Evolutionary conservation across 371 early-diverging fungal species (phyloP).

Genomic region (Mucor plumbeus): DNA sequence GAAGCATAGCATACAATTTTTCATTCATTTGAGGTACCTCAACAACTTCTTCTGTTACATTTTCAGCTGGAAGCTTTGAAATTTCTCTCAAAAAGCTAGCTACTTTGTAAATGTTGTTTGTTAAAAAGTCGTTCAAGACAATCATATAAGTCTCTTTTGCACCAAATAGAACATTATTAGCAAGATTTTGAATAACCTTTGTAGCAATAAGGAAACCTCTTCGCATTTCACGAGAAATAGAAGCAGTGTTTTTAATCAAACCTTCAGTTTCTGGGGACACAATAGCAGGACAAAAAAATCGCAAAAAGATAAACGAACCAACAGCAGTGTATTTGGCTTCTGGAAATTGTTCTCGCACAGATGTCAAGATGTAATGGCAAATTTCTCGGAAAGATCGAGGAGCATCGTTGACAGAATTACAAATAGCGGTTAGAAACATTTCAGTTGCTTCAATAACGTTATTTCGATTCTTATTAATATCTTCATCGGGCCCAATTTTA

Average conservation of each 20-base stretch:
- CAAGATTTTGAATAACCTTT: constrained; percentile 94
- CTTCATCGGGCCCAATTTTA: constrained; percentile 65
- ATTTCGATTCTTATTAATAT: constrained; percentile 66
- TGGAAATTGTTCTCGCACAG: constrained; percentile 81
- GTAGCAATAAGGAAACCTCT: constrained; percentile 87
- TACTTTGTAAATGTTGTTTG: constrained; percentile 66
- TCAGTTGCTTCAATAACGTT: constrained; percentile 80
- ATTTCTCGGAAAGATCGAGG: constrained; percentile 77
- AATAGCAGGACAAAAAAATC: constrained; percentile 95
- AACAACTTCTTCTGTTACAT: constrained; percentile 12
- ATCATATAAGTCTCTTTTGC: constrained; percentile 90
- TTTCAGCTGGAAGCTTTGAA: constrained; percentile 27
- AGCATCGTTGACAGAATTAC: constrained; percentile 65
- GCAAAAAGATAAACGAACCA: constrained; percentile 91
- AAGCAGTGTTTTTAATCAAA: constrained; percentile 35
- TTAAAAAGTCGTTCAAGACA: constrained; percentile 81
- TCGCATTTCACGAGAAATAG: constrained; percentile 50
- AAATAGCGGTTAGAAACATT: constrained; percentile 79
- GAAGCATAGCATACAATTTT: constrained; percentile 58
- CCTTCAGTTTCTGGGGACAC: constrained; percentile 79
- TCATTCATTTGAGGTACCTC: constrained; percentile 46
- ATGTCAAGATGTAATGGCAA: constrained; percentile 72
- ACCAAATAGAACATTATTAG: constrained; percentile 92
- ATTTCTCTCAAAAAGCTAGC: constrained; percentile 63
- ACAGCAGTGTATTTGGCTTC: constrained; percentile 85